Base-by-base conservation (phyloP, 352 stramenopile genomes). In the Phytopythium kandeliae region DNA sequence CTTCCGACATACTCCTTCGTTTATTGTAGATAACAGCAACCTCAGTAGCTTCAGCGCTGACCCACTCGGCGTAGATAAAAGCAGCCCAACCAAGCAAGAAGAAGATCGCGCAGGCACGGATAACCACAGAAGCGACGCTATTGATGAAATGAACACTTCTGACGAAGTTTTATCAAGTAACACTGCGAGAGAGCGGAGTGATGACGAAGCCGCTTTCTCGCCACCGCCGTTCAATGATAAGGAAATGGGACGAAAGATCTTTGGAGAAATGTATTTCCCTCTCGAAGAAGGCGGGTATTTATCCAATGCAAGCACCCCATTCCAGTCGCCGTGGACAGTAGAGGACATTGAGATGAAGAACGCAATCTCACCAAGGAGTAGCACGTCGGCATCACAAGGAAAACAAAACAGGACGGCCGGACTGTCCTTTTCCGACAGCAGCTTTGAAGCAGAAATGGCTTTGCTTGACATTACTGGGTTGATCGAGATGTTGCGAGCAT, bases 241-340 rank as follows among this genome's bases (percentile, higher is more conserved):
- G 57, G 83, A 93, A 59, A 90, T 76, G 71, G 80, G 68, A 1
- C 69, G 83, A 17, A 92, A 90, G 55, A 63, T 90, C 3, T 93
- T 93, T 71, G 83, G 74, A 1, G 83, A 93, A 48, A 90, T 86
- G 73, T 92, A 93, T 33, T 93, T 92, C 25, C 83, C 83, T 8
- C 86, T 93, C 46, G 78, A 93, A 63, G 79, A 92, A 22, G 78
- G 83, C 24, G 83, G 83, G 0, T 90, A 74, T 35, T 48, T 73
- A 0, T 88, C 77, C 0, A 92, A 86, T 43, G 73, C 52, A 0
- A 66, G 62, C 15, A 51, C 59, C 0, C 61, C 48, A 6, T 80
- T 78, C 24, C 53, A 81, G 44, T 37, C 26, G 0, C 51, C 54
- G 4, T 82, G 71, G 71, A 55, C 54, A 47, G 11, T 51, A 2